Conservation (phyloP, 2,329 filamentous ascomycete genomes). For the Phialocephala sp. region DNA sequence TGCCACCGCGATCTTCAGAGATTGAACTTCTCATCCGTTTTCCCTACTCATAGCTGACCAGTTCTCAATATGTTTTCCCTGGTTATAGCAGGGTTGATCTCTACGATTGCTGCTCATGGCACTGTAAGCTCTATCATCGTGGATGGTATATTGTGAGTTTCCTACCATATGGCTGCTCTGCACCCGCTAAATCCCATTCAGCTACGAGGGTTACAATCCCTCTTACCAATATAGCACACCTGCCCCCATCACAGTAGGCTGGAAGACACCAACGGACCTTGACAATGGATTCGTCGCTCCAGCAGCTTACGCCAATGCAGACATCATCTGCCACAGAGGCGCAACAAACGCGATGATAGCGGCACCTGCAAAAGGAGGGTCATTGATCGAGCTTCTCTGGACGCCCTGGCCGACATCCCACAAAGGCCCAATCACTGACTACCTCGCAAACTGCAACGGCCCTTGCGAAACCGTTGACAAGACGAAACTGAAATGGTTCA, state of each 20-base stretch:
- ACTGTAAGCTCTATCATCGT: conserved; percentile 39
- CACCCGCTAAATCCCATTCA: conserved; percentile 19
- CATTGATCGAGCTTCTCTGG: conserved; percentile 65
- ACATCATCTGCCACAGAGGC: conserved; percentile 68
- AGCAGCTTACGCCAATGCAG: conserved; percentile 50
- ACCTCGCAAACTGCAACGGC: conserved; percentile 44
- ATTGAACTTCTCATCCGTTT: background rate
- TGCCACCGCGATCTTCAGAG: background rate
- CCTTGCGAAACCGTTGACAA: conserved; percentile 50
- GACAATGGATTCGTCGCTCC: conserved; percentile 60
- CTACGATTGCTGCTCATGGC: conserved; percentile 37
- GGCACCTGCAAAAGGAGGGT: conserved; percentile 65
- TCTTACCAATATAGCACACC: conserved; percentile 41
- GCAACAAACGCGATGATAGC: conserved; percentile 56
- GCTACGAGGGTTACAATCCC: conserved; percentile 45
- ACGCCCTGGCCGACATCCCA: conserved; percentile 68
- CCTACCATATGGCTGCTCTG: too few species aligned
- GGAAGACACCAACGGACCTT: conserved; percentile 53
- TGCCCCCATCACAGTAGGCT: conserved; percentile 56
- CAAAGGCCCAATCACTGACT: conserved; percentile 48
- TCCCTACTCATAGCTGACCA: background rate
- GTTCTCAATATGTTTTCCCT: conserved; percentile 31
- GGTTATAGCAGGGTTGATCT: conserved; percentile 29
- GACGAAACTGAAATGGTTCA: conserved; percentile 49
- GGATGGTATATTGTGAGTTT: conserved; percentile 39